Percentiles rank a stretch among this genome's conserved stretches.
These are phyloP conservation scores for Globisporangium heterothallicum DNA, from an alignment of 352 stramenopile species.

Conservation along the genomic window DNA sequence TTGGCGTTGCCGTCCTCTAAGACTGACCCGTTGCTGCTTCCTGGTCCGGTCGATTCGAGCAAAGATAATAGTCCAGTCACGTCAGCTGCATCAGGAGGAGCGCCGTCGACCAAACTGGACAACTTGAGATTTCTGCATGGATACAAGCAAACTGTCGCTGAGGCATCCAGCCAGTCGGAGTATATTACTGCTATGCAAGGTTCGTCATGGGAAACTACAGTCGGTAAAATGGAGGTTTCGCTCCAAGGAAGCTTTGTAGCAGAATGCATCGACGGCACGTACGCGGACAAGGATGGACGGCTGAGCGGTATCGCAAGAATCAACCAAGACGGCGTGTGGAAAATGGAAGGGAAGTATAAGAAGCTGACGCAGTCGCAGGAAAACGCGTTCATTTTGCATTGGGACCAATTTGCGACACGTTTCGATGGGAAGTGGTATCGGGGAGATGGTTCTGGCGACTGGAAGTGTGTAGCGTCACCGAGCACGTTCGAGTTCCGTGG, in stretches of 20 bases:
- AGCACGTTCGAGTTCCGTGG: conserved; percentile 61
- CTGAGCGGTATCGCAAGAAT: conserved; percentile 50
- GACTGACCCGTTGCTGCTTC: conserved; percentile 16
- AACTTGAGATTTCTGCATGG: conserved; percentile 43
- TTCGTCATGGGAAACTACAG: conserved; percentile 68
- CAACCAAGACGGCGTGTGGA: conserved; percentile 50
- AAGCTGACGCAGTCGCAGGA: conserved; percentile 60
- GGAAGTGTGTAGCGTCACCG: conserved; percentile 60
- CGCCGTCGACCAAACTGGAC: conserved; percentile 19
- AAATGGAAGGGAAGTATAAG: conserved; percentile 66
- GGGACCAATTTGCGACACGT: conserved; percentile 40
- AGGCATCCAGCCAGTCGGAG: conserved; percentile 27
- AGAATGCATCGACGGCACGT: conserved; percentile 69
- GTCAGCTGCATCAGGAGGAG: background rate
- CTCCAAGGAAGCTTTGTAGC: conserved; percentile 42
- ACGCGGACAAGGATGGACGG: conserved; percentile 64
- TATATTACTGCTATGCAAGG: conserved; percentile 24
- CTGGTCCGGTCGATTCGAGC: conserved; percentile 32
- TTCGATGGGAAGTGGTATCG: conserved; percentile 86
- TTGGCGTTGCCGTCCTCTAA: conserved; percentile 29
- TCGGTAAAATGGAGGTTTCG: conserved; percentile 42
- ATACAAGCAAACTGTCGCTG: conserved; percentile 42
- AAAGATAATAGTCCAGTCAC: conserved; percentile 16
- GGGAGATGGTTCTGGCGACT: conserved; percentile 73
- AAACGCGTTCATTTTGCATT: conserved; percentile 66